These are phyloP conservation scores for Chytridiales sp. DNA, from an alignment of 371 early-diverging fungal genomes.

Conservation along the genomic window DNA sequence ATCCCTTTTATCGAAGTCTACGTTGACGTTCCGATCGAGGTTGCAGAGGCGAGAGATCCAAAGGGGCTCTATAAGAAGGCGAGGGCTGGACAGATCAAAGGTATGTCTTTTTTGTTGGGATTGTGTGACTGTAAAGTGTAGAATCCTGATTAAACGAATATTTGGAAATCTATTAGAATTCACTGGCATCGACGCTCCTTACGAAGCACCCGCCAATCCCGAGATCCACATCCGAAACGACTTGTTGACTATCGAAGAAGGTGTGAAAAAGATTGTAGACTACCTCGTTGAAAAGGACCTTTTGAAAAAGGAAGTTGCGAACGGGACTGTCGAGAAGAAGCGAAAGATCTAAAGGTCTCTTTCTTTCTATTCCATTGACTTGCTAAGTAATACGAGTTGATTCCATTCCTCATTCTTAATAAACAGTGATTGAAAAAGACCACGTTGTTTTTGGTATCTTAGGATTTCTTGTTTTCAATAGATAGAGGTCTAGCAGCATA, in stretches of 20 bases:
- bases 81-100: conserved; percentile 86
- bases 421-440: no score
- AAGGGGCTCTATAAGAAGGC: conserved; percentile 97
- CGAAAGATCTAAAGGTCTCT: background rate
- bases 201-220: conserved; percentile 80
- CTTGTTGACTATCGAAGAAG: conserved; percentile 60
- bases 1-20: conserved; percentile 82
- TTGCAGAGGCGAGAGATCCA: conserved; percentile 90
- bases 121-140: background rate
- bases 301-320: background rate
- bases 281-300: conserved; percentile 22
- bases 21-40: conserved; percentile 83
- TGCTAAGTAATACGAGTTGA: no score
- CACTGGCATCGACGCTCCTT: conserved; percentile 91
- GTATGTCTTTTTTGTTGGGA: conserved; percentile 7
- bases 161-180: conserved; percentile 56
- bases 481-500: no score
- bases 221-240: conserved; percentile 85
- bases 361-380: background rate
- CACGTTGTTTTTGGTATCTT: no score
- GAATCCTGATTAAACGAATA: background rate
- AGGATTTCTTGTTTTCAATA: no score
- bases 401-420: no score
- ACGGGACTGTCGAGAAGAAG: background rate
- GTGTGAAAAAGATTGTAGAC: conserved; percentile 29